A percentile compares a stretch with the other conserved stretches of the same genome.
phyloP scores from a whole-genome alignment of 1,284 basidiomycete genomes.

The Sporisorium exsertum region DNA sequence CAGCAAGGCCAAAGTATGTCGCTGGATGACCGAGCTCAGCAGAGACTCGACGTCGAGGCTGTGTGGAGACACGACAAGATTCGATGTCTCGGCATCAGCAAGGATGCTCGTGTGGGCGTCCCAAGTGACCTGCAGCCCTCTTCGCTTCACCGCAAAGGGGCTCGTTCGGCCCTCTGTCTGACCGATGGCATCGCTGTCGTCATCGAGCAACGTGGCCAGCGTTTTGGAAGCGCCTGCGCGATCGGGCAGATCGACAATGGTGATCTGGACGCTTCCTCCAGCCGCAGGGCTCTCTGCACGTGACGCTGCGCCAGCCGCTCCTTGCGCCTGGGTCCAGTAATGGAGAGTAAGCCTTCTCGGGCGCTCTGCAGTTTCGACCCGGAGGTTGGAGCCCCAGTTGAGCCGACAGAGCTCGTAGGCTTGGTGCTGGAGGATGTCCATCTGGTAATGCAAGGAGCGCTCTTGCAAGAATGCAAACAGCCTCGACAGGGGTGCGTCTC shows the following conservation, averaged over 20 bases:
- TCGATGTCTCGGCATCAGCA: constrained; percentile 18
- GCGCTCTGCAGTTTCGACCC: constrained; percentile 30
- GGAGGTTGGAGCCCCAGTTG: constrained; percentile 58
- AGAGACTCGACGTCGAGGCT: constrained; percentile 37
- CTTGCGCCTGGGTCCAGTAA: constrained; percentile 56
- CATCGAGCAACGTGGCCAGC: constrained; percentile 30
- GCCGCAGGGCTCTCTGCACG: constrained; percentile 24
- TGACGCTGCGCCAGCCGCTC: constrained; percentile 13
- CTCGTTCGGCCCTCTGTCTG: not conserved
- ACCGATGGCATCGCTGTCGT: constrained; percentile 1
- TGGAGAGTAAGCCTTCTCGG: constrained; percentile 43
- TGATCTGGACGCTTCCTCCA: constrained; percentile 42
- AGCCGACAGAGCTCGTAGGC: constrained; percentile 52
- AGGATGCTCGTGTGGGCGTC: constrained; percentile 32
- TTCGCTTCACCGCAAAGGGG: constrained; percentile 21
- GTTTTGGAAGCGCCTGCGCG: constrained; percentile 25
- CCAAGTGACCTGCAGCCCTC: constrained; percentile 36
- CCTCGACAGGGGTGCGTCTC: constrained; percentile 47
- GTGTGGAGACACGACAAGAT: constrained; percentile 27
- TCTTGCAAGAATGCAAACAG: constrained; percentile 61
- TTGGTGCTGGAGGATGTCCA: constrained; percentile 64
- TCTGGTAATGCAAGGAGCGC: constrained; percentile 62
- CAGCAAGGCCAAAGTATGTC: constrained; percentile 36
- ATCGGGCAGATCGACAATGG: constrained; percentile 35
- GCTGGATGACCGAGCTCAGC: constrained; percentile 29